phyloP scores from a whole-genome alignment of 176 grass and related monocot genomes.

The Aegilops sharonensis region DNA sequence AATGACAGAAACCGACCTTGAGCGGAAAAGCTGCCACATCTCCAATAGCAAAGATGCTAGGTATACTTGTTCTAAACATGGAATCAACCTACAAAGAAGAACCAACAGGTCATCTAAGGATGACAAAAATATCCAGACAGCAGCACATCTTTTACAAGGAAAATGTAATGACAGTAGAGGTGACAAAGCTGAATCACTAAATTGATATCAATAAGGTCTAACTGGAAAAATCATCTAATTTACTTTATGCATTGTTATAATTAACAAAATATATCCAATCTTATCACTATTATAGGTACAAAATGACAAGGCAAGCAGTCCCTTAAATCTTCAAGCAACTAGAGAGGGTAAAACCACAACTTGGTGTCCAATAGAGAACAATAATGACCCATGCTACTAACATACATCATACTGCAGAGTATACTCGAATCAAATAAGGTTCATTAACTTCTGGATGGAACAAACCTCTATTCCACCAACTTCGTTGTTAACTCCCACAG shows the following conservation, averaged over 20 bases:
- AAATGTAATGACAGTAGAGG: not conserved
- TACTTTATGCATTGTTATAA: not conserved
- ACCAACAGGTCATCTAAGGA: not conserved
- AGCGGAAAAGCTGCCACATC: conserved; percentile 97
- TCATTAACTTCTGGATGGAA: conserved; percentile 19
- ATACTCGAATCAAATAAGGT: conserved; percentile 10
- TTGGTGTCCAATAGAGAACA: not conserved
- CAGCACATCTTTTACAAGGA: not conserved
- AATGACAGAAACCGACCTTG: conserved; percentile 51
- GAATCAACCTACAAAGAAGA: conserved; percentile 76
- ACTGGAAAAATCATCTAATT: not conserved
- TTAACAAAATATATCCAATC: not conserved
- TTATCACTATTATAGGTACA: not conserved
- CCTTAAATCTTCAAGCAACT: conserved; percentile 2
- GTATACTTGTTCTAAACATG: conserved; percentile 77
- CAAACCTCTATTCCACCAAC: conserved; percentile 98
- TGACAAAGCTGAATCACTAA: not conserved
- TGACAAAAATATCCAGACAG: not conserved
- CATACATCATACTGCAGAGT: not conserved
- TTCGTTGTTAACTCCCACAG: conserved; percentile 61
- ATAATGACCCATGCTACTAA: not conserved
- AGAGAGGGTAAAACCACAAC: not conserved
- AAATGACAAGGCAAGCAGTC: not conserved
- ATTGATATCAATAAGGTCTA: not conserved
- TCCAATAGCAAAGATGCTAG: conserved; percentile 87